phyloP scores from a whole-genome alignment of 1,284 basidiomycete species.

The Malassezia vespertilionis region DNA sequence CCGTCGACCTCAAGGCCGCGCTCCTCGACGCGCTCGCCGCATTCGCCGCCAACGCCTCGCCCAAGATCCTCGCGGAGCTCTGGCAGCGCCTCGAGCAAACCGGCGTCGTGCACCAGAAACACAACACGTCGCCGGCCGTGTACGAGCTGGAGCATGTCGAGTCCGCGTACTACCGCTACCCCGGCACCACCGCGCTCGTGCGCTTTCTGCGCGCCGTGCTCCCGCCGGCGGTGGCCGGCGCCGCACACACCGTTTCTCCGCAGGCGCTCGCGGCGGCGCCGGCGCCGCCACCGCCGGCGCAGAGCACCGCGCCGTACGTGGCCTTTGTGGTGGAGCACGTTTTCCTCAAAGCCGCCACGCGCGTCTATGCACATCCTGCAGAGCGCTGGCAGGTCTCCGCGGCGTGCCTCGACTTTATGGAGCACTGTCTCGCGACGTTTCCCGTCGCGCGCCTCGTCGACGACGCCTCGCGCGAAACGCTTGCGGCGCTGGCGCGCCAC shows the following conservation, averaged over 20 bases:
- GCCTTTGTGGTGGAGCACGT: slow-evolving; percentile 81
- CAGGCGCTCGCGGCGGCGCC: slow-evolving; percentile 18
- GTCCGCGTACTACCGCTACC: slow-evolving; percentile 64
- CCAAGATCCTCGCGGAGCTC: slow-evolving; percentile 62
- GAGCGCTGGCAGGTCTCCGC: slow-evolving; percentile 83
- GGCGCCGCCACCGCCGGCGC: slow-evolving; percentile 14
- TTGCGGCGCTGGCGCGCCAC: slow-evolving; percentile 54
- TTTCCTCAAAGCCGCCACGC: slow-evolving; percentile 53
- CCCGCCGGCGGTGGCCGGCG: slow-evolving; percentile 3
- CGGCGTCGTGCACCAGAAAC: slow-evolving; percentile 53
- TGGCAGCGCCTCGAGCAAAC: slow-evolving; percentile 69
- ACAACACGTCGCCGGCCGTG: slow-evolving; percentile 26
- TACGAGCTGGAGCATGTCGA: slow-evolving; percentile 75
- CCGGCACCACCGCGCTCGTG: slow-evolving; percentile 76
- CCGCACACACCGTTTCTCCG: slow-evolving; percentile 17
- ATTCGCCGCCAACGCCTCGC: slow-evolving; percentile 51
- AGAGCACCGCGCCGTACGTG: slow-evolving; percentile 54
- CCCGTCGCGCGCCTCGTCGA: slow-evolving; percentile 52
- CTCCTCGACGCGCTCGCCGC: slow-evolving; percentile 72
- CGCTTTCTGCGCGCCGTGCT: slow-evolving; percentile 65
- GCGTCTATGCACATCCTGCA: slow-evolving; percentile 63
- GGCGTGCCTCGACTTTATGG: slow-evolving; percentile 70
- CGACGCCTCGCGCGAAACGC: slow-evolving; percentile 26
- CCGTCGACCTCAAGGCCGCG: slow-evolving; percentile 81
- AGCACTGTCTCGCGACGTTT: slow-evolving; percentile 68